Evolutionary conservation across 163 green algal genomes (phyloP).

Genomic region (Trebouxia gelatinosa): DNA sequence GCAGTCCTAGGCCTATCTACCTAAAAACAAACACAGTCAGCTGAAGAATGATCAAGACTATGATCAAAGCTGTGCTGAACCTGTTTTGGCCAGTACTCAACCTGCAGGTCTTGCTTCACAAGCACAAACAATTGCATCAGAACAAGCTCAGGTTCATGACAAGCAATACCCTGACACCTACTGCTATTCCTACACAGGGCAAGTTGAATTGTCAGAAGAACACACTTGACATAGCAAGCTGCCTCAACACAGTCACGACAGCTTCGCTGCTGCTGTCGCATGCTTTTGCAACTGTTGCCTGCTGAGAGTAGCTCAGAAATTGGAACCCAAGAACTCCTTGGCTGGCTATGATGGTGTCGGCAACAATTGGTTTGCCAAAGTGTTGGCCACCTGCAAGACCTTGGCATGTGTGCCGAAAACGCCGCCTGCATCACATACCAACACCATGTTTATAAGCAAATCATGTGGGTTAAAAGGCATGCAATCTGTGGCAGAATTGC

Average conservation of each 20-base stretch:
- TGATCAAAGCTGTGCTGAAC: too few species aligned
- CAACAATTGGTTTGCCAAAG: background rate
- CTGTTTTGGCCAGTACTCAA: too few species aligned
- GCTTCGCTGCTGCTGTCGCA: background rate
- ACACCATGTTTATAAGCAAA: background rate
- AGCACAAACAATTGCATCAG: too few species aligned
- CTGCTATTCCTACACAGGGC: too few species aligned
- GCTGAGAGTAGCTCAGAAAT: background rate
- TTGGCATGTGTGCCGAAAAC: background rate
- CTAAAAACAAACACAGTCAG: too few species aligned
- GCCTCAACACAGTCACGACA: background rate
- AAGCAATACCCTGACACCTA: too few species aligned
- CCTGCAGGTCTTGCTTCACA: too few species aligned
- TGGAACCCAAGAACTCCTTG: background rate
- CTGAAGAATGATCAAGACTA: too few species aligned
- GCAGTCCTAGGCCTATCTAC: too few species aligned
- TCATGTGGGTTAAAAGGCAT: background rate
- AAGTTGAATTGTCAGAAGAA: too few species aligned
- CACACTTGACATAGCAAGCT: background rate
- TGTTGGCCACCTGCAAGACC: conserved; percentile 14
- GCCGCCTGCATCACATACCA: background rate
- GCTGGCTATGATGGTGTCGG: background rate
- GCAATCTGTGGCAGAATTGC: background rate
- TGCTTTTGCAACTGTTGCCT: background rate
- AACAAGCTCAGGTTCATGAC: too few species aligned